Conservation (phyloP, 495 filamentous ascomycete species). For the Penicillium antarcticum region DNA sequence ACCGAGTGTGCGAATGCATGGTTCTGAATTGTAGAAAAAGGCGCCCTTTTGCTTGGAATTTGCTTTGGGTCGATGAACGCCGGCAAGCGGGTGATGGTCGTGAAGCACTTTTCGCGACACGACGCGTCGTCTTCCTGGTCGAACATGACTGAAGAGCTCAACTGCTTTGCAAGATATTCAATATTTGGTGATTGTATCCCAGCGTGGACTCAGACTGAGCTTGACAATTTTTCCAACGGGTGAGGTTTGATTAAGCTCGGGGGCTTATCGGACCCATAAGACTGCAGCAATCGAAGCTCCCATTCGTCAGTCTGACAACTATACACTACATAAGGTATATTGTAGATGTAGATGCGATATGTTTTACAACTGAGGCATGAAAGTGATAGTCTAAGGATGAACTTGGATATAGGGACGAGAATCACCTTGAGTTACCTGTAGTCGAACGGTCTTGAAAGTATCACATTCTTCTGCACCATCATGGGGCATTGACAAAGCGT, state of each 20-base stretch:
- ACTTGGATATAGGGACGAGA: no score
- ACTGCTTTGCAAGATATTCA: neutral
- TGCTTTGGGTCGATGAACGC: constrained; percentile 66
- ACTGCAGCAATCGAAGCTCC: constrained; percentile 1
- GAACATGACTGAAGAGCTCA: constrained; percentile 46
- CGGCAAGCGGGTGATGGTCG: constrained; percentile 62
- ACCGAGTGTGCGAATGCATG: constrained; percentile 81
- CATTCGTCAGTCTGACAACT: neutral
- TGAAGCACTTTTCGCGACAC: constrained; percentile 68
- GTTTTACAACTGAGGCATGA: no score
- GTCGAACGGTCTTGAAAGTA: no score
- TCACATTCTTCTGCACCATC: no score
- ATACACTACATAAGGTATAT: no score
- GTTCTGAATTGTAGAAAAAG: constrained; percentile 63
- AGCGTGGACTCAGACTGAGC: neutral
- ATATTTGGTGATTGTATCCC: neutral
- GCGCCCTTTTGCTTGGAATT: constrained; percentile 66
- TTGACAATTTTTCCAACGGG: neutral
- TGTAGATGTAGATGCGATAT: no score
- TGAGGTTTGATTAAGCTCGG: constrained; percentile 28
- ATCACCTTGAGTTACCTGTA: no score
- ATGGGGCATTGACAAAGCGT: no score
- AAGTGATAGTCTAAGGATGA: no score
- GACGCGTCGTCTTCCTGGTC: constrained; percentile 52
- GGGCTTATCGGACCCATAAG: constrained; percentile 21